Conservation (phyloP, 1,139 yeast genomes). For the Lodderomyces beijingensis region DNA sequence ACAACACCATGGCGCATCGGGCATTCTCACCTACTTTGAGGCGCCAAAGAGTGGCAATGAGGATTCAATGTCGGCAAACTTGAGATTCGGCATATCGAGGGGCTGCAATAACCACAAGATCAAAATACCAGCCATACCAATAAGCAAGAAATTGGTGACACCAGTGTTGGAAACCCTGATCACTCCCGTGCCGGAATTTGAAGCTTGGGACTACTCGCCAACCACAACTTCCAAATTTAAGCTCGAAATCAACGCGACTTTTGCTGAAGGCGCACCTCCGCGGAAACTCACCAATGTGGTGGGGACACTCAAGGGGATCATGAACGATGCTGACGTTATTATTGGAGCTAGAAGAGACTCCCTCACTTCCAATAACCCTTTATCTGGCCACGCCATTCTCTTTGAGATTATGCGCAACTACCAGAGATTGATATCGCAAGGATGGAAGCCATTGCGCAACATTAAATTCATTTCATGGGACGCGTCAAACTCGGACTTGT, state of each 20-base stretch:
- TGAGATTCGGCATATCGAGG: slow-evolving; percentile 10
- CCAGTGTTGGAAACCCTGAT: slow-evolving; percentile 31
- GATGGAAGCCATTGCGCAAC: slow-evolving; percentile 45
- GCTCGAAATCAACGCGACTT: slow-evolving; percentile 16
- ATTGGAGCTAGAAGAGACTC: slow-evolving; percentile 44
- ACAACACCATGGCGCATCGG: slow-evolving; percentile 25
- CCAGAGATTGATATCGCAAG: slow-evolving; percentile 27
- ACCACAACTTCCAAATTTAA: slow-evolving; percentile 11
- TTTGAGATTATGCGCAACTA: slow-evolving; percentile 40
- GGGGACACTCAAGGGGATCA: slow-evolving; percentile 34
- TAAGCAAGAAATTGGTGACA: slow-evolving; percentile 25
- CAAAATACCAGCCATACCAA: slow-evolving; percentile 32
- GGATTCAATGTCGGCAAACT: slow-evolving; percentile 3
- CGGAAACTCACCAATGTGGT: slow-evolving; percentile 31
- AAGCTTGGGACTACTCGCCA: slow-evolving; percentile 28
- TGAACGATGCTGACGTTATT: slow-evolving; percentile 39
- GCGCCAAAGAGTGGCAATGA: slow-evolving; percentile 6
- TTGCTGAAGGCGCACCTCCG: slow-evolving; percentile 1
- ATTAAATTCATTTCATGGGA: slow-evolving; percentile 45
- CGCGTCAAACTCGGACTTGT: slow-evolving; percentile 31
- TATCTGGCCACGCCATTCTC: slow-evolving; percentile 39
- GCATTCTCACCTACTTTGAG: slow-evolving; percentile 24
- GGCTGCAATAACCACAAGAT: slow-evolving; percentile 13
- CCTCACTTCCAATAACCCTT: slow-evolving; percentile 33
- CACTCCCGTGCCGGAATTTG: slow-evolving; percentile 13